Base-by-base conservation (phyloP, 2,329 filamentous ascomycete genomes). In the Ceratocystis eucalypticola region DNA sequence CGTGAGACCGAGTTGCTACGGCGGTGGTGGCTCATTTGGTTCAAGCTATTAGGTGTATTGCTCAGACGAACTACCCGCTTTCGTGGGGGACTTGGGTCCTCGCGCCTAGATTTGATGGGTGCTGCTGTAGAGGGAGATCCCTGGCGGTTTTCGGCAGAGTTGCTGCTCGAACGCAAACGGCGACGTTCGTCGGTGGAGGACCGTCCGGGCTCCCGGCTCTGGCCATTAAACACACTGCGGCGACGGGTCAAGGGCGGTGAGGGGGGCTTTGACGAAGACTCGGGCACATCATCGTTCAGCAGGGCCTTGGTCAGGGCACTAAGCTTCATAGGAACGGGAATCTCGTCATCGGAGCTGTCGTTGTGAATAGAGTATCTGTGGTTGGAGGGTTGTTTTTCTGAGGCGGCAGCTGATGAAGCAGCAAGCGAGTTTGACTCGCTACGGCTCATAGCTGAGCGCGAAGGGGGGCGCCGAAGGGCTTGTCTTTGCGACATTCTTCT, bases 321-420 rank as follows among this genome's bases (percentile, higher is more conserved):
- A 74, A 96, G 88, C 77, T 94, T 95, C 84, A 94, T 91, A 71
- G 91, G 91, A 71, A 90, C 88, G 17, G 89, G 88, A 33, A 95
- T 89, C 76, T 96, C 93, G 72, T 96, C 93, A 76, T 96, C 93
- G 28, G 92, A 96, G 79, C 90, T 96, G 73, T 96, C 92, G 71
- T 89, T 87, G 70, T 74, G 70, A 74, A 86, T 72, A n/a, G 74
- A 76, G 69, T 77, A 80, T 61, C 79, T 78, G 67, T 79, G 79
- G 12, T 41, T 41, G 65, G 79, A 46, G 15, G 46, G 10, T 63
- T 79, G 76, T 62, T 72, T 70, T 67, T 74, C 71, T 8, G 73
- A 67, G 57, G 71, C 68, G 53, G 72, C 70, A 20, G 73, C 70
- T 8, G 72, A 73, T 17, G 71, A 70, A 1, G 73, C 69, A n/a